Conservation (phyloP, 2,329 filamentous ascomycete species). For the Aspergillus arachidicola region DNA sequence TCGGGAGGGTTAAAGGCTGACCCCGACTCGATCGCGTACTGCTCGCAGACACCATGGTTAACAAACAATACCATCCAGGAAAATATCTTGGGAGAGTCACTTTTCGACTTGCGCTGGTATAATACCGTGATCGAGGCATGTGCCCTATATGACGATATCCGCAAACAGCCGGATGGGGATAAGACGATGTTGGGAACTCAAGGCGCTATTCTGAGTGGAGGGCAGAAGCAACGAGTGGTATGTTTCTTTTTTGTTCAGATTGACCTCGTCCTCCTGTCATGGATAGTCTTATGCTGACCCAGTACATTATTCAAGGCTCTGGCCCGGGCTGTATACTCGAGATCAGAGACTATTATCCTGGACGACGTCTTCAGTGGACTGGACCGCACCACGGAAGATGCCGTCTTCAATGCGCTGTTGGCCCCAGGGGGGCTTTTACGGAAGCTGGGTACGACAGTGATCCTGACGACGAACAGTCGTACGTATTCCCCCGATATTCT, state of each 20-base stretch:
- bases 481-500: neutral
- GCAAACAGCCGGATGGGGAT: constrained; percentile 22
- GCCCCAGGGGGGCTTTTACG: constrained; percentile 27
- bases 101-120: constrained; percentile 28
- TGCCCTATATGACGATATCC: constrained; percentile 27
- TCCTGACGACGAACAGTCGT: constrained; percentile 15
- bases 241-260: neutral
- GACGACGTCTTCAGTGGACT: constrained; percentile 5
- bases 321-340: constrained; percentile 37
- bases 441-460: constrained; percentile 18
- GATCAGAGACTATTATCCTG: constrained; percentile 23
- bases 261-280: no score
- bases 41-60: constrained; percentile 22
- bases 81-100: constrained; percentile 26
- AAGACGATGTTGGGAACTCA: constrained; percentile 24
- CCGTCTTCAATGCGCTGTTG: constrained; percentile 35
- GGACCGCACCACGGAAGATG: constrained; percentile 24
- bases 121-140: constrained; percentile 27
- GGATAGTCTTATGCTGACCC: neutral
- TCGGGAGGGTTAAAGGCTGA: constrained; percentile 8
- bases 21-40: constrained; percentile 11
- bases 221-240: constrained; percentile 29
- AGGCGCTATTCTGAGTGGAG: constrained; percentile 30
- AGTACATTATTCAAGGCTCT: constrained; percentile 16
- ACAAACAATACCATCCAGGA: constrained; percentile 14